Conservation (phyloP, 345 rosid species). For the Streptanthus diversifolius region DNA sequence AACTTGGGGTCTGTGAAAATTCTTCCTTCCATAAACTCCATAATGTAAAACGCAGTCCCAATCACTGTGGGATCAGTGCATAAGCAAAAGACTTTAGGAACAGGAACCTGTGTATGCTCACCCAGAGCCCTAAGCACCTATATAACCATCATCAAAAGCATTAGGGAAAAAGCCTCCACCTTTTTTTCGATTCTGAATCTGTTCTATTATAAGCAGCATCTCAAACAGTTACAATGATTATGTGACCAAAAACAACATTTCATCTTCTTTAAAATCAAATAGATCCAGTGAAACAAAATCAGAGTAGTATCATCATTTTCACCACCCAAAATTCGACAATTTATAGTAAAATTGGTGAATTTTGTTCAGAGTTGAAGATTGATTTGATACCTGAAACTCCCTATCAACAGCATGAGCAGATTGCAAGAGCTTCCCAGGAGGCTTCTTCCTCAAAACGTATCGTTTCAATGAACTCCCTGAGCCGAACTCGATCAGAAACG, state of each 20-base stretch:
- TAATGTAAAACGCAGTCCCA: slow-evolving; percentile 89
- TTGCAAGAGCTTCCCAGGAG: slow-evolving; percentile 73
- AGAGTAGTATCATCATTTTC: neutral
- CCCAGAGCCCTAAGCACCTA: slow-evolving; percentile 85
- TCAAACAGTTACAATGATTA: neutral
- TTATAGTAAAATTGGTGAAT: neutral
- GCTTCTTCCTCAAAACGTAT: slow-evolving; percentile 92
- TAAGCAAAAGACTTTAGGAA: slow-evolving; percentile 76
- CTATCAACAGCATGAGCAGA: slow-evolving; percentile 96
- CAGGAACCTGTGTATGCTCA: slow-evolving; percentile 72
- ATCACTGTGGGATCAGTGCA: slow-evolving; percentile 65
- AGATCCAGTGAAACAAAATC: neutral
- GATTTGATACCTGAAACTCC: slow-evolving; percentile 58
- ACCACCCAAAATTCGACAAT: neutral
- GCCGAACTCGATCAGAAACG: slow-evolving; percentile 64
- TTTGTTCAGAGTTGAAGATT: neutral
- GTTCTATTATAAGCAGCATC: neutral
- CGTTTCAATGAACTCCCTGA: slow-evolving; percentile 50
- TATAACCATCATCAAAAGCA: slow-evolving; percentile 3
- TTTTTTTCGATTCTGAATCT: neutral
- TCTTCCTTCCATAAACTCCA: slow-evolving; percentile 95
- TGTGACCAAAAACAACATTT: neutral
- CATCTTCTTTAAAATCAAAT: neutral
- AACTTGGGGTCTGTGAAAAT: slow-evolving; percentile 70
- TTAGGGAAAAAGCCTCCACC: slow-evolving; percentile 8